Percentiles rank a stretch among this genome's conserved stretches.
Conservation (phyloP, 106 monocot genomes). For the Platanthera guangdongensis region DNA sequence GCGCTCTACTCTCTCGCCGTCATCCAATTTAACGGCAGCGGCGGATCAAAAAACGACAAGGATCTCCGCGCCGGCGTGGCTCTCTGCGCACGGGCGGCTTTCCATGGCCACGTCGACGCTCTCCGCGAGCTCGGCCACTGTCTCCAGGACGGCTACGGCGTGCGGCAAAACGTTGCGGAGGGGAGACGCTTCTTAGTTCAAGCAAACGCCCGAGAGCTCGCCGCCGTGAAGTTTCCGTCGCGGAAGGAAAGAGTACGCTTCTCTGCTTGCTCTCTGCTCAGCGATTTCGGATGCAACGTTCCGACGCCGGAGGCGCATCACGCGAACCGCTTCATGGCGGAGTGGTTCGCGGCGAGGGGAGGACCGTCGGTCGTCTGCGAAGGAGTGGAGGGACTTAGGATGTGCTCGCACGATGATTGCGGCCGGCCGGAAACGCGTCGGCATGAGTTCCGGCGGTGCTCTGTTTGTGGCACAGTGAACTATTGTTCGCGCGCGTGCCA, state of each 20-base stretch:
- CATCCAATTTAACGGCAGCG: constrained; percentile 68
- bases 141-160: constrained; percentile 64
- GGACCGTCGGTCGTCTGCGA: neutral
- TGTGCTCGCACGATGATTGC: constrained; percentile 38
- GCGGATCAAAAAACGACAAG: constrained; percentile 43
- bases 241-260: neutral
- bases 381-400: constrained; percentile 25
- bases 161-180: constrained; percentile 35
- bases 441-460: constrained; percentile 56
- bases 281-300: constrained; percentile 50
- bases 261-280: constrained; percentile 19
- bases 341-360: constrained; percentile 44
- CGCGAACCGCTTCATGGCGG: constrained; percentile 60
- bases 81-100: constrained; percentile 44
- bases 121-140: constrained; percentile 68
- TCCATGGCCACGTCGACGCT: constrained; percentile 48
- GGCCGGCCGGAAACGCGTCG: constrained; percentile 51
- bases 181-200: constrained; percentile 46
- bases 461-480: constrained; percentile 39
- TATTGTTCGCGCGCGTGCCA: constrained; percentile 67
- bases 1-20: constrained; percentile 51
- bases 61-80: constrained; percentile 44
- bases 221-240: constrained; percentile 5
- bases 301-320: constrained; percentile 42
- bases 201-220: constrained; percentile 45